phyloP scores from a whole-genome alignment of 768 basidiomycete species.

The Lactarius evosmus region DNA sequence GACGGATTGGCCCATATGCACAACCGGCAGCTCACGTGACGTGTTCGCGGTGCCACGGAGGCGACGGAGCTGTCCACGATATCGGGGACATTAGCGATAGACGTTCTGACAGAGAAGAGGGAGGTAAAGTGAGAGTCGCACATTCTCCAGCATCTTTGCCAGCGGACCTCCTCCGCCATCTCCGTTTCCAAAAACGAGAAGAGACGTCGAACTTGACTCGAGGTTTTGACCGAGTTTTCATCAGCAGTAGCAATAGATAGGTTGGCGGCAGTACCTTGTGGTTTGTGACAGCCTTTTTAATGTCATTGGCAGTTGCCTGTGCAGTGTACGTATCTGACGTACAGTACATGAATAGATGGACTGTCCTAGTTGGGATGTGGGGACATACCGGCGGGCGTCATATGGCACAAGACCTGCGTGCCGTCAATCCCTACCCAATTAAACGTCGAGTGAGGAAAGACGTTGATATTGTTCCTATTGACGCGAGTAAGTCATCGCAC shows the following conservation, averaged over 20 bases:
- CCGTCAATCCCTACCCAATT: constrained; percentile 97
- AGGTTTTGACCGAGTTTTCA: constrained; percentile 51
- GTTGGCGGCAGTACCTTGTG: constrained; percentile 65
- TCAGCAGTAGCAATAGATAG: neutral
- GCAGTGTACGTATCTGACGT: constrained; percentile 81
- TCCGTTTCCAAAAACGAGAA: constrained; percentile 95
- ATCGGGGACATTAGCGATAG: neutral
- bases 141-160: constrained; percentile 91
- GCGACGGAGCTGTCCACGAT: constrained; percentile 68
- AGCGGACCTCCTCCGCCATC: constrained; percentile 92
- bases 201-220: constrained; percentile 71
- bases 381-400: constrained; percentile 80
- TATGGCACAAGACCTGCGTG: constrained; percentile 90
- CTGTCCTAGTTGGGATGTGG: neutral
- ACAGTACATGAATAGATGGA: neutral
- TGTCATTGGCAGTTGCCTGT: constrained; percentile 82
- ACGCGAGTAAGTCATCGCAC: neutral
- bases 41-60: constrained; percentile 79
- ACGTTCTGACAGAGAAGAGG: neutral
- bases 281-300: constrained; percentile 77
- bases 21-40: constrained; percentile 80
- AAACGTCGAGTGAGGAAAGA: constrained; percentile 93
- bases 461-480: constrained; percentile 52
- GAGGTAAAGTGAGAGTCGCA: constrained; percentile 35
- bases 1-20: constrained; percentile 84